Evolutionary conservation across 2,329 filamentous ascomycete species (phyloP).

Genomic region (Pseudocercospora vitis): DNA sequence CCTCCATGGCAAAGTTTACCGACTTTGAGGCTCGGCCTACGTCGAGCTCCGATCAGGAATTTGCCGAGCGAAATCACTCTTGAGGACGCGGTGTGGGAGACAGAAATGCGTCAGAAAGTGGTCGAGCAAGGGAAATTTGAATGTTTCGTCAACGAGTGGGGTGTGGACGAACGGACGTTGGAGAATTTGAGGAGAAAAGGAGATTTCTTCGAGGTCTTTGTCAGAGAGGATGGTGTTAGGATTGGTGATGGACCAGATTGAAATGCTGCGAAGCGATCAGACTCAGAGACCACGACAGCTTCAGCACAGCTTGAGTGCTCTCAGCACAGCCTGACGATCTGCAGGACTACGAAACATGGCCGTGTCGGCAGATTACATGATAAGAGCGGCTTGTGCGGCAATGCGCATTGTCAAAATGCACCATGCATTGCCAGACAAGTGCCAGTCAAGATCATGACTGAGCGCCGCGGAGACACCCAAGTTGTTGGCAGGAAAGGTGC

Average conservation of each 20-base stretch:
- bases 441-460: too few relatives aligned
- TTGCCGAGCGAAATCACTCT: slow-evolving; percentile 42
- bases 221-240: slow-evolving; percentile 26
- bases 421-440: too few relatives aligned
- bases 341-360: too few relatives aligned
- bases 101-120: slow-evolving; percentile 38
- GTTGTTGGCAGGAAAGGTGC: too few relatives aligned
- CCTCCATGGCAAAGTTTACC: slow-evolving; percentile 35
- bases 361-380: too few relatives aligned
- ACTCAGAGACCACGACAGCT: too few relatives aligned
- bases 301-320: too few relatives aligned
- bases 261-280: too few relatives aligned
- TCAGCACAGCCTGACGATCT: too few relatives aligned
- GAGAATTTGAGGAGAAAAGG: slow-evolving; percentile 22
- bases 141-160: slow-evolving; percentile 33
- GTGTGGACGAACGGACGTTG: slow-evolving; percentile 28
- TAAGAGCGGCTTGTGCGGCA: too few relatives aligned
- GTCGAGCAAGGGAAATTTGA: slow-evolving; percentile 41
- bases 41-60: slow-evolving; percentile 37
- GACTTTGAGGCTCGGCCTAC: slow-evolving; percentile 39
- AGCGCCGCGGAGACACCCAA: too few relatives aligned
- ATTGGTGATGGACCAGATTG: slow-evolving; percentile 20
- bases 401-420: too few relatives aligned
- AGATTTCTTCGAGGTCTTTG: slow-evolving; percentile 29
- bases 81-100: slow-evolving; percentile 42